phyloP scores from a whole-genome alignment of 345 rosid species.

The Dipteronia sinensis region DNA sequence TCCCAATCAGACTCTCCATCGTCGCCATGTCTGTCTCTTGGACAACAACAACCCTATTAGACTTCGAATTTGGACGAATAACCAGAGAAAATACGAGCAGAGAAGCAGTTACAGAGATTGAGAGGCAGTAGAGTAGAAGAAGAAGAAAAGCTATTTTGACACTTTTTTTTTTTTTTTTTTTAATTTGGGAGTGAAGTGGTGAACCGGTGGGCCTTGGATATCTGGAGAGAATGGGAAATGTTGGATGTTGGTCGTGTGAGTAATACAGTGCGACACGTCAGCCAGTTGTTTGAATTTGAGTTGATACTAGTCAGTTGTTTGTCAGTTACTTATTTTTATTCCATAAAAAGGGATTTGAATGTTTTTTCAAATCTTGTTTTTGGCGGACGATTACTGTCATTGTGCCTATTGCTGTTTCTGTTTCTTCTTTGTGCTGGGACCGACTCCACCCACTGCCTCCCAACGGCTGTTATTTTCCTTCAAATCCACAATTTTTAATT shows the following conservation, averaged over 20 bases:
- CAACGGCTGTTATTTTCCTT: too few relatives aligned
- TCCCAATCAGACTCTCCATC: slow-evolving; percentile 61
- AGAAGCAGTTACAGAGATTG: slow-evolving; percentile 8
- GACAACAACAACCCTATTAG: not conserved
- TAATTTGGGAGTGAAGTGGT: not conserved
- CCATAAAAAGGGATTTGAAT: not conserved
- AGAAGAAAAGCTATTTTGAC: slow-evolving; percentile 33
- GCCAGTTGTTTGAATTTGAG: slow-evolving; percentile 12
- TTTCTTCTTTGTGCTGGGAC: not conserved
- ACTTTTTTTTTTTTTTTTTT: not conserved
- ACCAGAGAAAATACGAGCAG: not conserved
- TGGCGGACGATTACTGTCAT: slow-evolving; percentile 8
- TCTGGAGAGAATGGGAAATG: not conserved
- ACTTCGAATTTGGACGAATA: not conserved
- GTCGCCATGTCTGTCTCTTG: slow-evolving; percentile 29
- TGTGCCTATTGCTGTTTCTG: not conserved
- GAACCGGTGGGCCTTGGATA: not conserved
- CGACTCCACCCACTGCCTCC: not conserved
- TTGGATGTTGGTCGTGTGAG: slow-evolving; percentile 13
- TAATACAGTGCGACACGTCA: slow-evolving; percentile 9
- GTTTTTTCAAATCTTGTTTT: slow-evolving; percentile 16
- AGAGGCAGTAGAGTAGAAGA: not conserved
- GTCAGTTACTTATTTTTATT: not conserved
- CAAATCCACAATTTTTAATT: too few relatives aligned
- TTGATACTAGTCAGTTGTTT: not conserved